Base-by-base conservation (phyloP, 2,329 filamentous ascomycete species). In the Pseudogymnoascus sp. region DNA sequence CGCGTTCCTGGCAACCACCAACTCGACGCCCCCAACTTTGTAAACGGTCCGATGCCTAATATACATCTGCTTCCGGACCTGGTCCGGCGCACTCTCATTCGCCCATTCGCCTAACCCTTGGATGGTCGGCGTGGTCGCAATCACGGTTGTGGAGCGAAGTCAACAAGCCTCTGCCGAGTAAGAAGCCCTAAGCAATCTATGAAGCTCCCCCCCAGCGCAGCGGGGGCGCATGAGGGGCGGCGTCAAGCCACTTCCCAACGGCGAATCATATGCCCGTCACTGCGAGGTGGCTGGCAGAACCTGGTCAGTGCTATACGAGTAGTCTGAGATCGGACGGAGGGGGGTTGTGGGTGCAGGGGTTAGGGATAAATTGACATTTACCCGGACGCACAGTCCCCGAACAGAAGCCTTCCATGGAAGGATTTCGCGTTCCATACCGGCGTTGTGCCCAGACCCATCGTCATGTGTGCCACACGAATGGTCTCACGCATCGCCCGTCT, bases 1-100 rank as follows among this genome's bases (percentile, higher is more conserved):
- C 25, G 28, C 47, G 25, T 18, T 32, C 25, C 47, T 32, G 9
- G n/a, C 47, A 54, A 54, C n/a, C 47, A 54, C 43, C 43, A 50
- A 16, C 25, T 18, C 28, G 25, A 30, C 25, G 25, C 47, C 47
- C 25, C 47, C 47, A 54, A 54, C 47, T 54, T 54, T 54, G 25
- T 18, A 54, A 54, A 54, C 47, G 47, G 47, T 54, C 47, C 47
- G 47, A 54, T 54, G 47, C 47, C 47, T 30, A 54, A 54, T 54
- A 54, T 54, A 54, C 47, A 54, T 9, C 25, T 54, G 28, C 25
- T 32, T 54, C 25, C 47, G 28, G 6, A n/a, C 47, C 9, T 12
- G 9, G 47, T 54, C n/a, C 12, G 47, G 25, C n/a, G 47, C 9
- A 25, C 43, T 25, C 28, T 54, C 47, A 54, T 54, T 54, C 47